Percentiles rank a stretch among this genome's conserved stretches.
Evolutionary conservation across 352 stramenopile species (phyloP).

Genomic region (Phytopythium litorale): DNA sequence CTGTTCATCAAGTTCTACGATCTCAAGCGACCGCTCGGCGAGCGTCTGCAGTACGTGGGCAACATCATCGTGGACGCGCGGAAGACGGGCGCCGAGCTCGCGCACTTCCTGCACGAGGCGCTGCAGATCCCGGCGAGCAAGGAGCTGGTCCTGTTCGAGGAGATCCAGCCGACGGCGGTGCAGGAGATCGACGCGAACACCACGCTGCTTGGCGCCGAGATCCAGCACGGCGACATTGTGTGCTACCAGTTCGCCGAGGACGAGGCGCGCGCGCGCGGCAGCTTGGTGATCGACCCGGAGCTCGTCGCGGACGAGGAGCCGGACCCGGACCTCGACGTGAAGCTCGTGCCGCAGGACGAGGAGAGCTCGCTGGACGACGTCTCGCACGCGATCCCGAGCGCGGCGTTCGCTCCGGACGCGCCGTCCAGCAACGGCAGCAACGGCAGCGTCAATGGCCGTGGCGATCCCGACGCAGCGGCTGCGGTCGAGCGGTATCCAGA

Average conservation of each 20-base stretch:
- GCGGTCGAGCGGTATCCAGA: conserved; percentile 52
- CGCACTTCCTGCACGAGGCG: conserved; percentile 43
- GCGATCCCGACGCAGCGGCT: not conserved
- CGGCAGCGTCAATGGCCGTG: not conserved
- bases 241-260: conserved; percentile 67
- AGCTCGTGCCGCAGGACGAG: conserved; percentile 10
- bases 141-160: conserved; percentile 70
- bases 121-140: conserved; percentile 43
- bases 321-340: conserved; percentile 11
- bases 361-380: conserved; percentile 10
- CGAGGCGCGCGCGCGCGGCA: conserved; percentile 15
- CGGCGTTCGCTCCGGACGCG: conserved; percentile 1
- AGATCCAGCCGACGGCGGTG: conserved; percentile 64
- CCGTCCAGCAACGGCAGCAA: not conserved
- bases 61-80: conserved; percentile 71
- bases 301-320: conserved; percentile 21
- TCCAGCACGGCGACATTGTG: conserved; percentile 84
- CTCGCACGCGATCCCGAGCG: conserved; percentile 10
- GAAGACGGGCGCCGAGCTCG: conserved; percentile 50
- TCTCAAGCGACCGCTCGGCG: conserved; percentile 40
- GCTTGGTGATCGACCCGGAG: conserved; percentile 14
- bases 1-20: conserved; percentile 88
- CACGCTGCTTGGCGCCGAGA: conserved; percentile 47
- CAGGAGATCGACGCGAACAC: conserved; percentile 47
- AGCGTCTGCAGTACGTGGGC: conserved; percentile 76